Conservation (phyloP, 2,329 filamentous ascomycete species). For the Venturia pyrina region DNA sequence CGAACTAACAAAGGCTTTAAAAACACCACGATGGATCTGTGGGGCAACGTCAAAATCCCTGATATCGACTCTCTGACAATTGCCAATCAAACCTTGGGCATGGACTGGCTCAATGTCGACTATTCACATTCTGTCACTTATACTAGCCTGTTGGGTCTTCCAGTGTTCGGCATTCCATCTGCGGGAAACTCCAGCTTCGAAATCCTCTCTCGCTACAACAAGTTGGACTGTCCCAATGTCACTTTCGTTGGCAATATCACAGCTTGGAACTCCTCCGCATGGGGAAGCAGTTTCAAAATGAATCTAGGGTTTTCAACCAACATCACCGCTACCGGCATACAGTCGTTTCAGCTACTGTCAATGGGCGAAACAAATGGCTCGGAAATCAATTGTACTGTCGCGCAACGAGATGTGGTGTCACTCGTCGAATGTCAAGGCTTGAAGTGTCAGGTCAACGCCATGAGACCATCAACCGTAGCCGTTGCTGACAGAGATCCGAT, state of each 20-base stretch:
- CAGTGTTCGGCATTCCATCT: not conserved
- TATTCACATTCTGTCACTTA: constrained; percentile 18
- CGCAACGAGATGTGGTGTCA: not conserved
- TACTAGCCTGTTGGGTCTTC: constrained; percentile 18
- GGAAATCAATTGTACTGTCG: not conserved
- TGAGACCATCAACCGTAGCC: not conserved
- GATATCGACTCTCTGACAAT: constrained; percentile 15
- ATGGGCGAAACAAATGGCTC: not conserved
- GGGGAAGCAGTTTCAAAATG: constrained; percentile 2
- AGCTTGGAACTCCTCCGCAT: not conserved
- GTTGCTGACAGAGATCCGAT: not conserved
- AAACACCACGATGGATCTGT: constrained; percentile 21
- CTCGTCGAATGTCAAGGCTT: not conserved
- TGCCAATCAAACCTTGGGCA: constrained; percentile 8
- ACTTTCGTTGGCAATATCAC: not conserved
- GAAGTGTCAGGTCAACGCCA: constrained; percentile 2
- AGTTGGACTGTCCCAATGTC: not conserved
- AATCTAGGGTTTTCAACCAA: not conserved
- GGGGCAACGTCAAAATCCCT: constrained; percentile 28
- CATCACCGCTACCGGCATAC: not conserved
- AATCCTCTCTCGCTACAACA: not conserved
- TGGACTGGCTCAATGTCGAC: constrained; percentile 19
- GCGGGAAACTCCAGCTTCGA: not conserved
- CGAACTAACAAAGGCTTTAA: constrained; percentile 19
- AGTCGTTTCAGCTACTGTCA: not conserved